Conservation (phyloP, 352 stramenopile genomes). For the Hyaloperonospora arabidopsidis region DNA sequence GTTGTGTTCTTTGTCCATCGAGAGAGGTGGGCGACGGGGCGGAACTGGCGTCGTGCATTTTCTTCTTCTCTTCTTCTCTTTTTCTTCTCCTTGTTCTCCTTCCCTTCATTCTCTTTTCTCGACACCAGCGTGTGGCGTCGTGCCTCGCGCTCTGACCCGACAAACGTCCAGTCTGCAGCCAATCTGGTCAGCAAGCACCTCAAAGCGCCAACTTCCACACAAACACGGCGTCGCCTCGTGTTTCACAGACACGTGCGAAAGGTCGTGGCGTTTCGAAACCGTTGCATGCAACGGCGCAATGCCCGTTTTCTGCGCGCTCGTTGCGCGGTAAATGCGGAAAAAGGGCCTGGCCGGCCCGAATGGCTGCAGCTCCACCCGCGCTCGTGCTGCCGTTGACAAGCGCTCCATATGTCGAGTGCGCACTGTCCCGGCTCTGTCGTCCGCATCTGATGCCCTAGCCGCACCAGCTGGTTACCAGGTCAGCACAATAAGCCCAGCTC, state of each 20-base stretch:
- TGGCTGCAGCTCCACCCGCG: slow-evolving; percentile 10
- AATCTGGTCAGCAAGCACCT: neutral
- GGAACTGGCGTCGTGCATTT: too few species aligned
- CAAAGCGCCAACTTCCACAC: neutral
- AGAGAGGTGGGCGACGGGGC: too few species aligned
- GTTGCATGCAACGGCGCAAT: too few species aligned
- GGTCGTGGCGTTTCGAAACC: slow-evolving; percentile 3
- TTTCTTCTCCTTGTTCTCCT: too few species aligned
- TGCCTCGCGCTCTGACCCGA: too few species aligned
- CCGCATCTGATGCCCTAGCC: slow-evolving; percentile 3
- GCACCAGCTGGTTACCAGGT: slow-evolving; percentile 7
- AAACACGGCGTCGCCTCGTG: slow-evolving; percentile 4
- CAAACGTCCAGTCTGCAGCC: neutral
- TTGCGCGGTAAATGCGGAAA: neutral
- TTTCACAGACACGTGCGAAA: slow-evolving; percentile 9
- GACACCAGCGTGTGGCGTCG: too few species aligned
- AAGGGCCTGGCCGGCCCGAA: slow-evolving; percentile 2
- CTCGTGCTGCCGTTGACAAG: slow-evolving; percentile 4
- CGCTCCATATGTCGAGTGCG: slow-evolving; percentile 1
- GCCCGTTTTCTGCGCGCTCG: neutral
- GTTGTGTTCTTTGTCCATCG: neutral
- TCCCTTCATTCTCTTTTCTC: neutral
- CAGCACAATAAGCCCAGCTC: neutral
- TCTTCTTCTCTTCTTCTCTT: too few species aligned
- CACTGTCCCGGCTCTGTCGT: neutral